phyloP scores from a whole-genome alignment of 2,329 filamentous ascomycete genomes.

The Sclerotinia borealis region DNA sequence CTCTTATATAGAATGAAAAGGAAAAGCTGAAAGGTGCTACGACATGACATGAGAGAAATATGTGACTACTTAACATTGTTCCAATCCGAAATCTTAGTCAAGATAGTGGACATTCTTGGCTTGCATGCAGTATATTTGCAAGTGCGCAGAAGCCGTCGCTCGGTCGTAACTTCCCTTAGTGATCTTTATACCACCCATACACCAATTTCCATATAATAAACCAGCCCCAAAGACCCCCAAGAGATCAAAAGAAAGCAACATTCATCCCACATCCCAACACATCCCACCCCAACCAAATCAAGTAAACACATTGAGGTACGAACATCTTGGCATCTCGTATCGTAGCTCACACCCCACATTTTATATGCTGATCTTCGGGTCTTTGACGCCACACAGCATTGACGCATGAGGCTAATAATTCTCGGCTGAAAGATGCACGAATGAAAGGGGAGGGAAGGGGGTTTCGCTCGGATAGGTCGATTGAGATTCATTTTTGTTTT shows the following conservation, averaged over 20 bases:
- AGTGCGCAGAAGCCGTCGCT: background rate
- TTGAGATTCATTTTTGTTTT: background rate
- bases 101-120: background rate
- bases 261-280: background rate
- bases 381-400: background rate
- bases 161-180: background rate
- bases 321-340: background rate
- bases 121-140: background rate
- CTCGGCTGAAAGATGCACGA: background rate
- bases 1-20: background rate
- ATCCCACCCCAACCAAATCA: background rate
- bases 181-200: background rate
- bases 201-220: background rate
- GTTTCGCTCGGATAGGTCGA: background rate
- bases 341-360: background rate
- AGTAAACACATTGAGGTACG: background rate
- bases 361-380: background rate
- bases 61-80: background rate
- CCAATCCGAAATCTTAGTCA: background rate
- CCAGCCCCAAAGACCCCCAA: background rate
- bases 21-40: background rate
- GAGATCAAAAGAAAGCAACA: background rate
- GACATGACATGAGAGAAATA: background rate
- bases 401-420: background rate
- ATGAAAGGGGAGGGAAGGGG: background rate